These are phyloP conservation scores for Cymbopogon citratus DNA, from an alignment of 176 grass and related monocot genomes.

Conservation along the genomic window DNA sequence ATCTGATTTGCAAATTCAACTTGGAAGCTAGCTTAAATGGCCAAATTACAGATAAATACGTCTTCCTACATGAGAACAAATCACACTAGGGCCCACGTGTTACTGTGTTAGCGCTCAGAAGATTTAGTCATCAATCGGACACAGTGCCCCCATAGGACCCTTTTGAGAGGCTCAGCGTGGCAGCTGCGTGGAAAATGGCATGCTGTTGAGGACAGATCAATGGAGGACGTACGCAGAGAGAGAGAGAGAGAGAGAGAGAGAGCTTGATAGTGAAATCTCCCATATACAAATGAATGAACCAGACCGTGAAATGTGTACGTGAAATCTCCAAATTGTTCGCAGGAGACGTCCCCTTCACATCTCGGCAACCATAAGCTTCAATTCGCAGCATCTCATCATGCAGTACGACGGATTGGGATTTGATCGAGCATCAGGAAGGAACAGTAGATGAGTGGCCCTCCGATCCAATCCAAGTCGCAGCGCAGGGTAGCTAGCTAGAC, in stretches of 20 bases:
- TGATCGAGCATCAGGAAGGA: neutral
- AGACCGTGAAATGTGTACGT: neutral
- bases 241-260: neutral
- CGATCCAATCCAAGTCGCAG: neutral
- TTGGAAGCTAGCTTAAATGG: neutral
- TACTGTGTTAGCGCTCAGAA: neutral
- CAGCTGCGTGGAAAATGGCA: conserved; percentile 18
- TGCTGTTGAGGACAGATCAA: neutral
- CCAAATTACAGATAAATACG: neutral
- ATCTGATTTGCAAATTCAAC: neutral
- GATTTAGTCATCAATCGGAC: neutral
- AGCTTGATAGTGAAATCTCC: conserved; percentile 11
- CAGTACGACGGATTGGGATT: conserved; percentile 11
- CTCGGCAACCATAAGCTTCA: conserved; percentile 28
- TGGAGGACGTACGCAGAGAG: too few relatives aligned
- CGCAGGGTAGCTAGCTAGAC: conserved; percentile 13
- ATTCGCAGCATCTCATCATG: neutral
- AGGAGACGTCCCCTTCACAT: conserved; percentile 36
- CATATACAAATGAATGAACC: neutral
- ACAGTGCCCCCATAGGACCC: neutral
- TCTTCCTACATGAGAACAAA: neutral
- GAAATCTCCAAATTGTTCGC: neutral
- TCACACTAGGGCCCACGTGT: neutral
- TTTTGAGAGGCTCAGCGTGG: neutral
- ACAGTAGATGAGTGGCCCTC: neutral